Evolutionary conservation across 371 early-diverging fungal species (phyloP).

Genomic region (Rhizoclosmatium hyalinum): DNA sequence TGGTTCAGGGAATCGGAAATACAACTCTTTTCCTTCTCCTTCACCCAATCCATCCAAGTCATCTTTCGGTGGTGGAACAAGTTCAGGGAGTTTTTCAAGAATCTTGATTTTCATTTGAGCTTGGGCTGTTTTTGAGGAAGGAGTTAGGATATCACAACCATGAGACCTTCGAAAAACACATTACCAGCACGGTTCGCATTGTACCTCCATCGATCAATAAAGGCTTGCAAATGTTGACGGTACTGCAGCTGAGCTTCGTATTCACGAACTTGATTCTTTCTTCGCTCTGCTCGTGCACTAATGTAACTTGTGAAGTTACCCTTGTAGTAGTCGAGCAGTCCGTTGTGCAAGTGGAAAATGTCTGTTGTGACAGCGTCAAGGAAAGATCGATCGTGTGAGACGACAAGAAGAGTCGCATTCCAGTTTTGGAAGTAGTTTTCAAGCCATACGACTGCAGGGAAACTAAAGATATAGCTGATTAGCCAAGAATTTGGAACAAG

Average conservation of each 20-base stretch:
- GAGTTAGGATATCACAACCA: background rate
- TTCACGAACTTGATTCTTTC: slow-evolving; percentile 86
- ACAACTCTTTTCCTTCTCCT: slow-evolving; percentile 73
- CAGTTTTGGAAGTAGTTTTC: slow-evolving; percentile 91
- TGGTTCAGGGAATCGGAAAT: slow-evolving; percentile 92
- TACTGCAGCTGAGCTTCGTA: slow-evolving; percentile 94
- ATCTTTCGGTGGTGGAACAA: slow-evolving; percentile 78
- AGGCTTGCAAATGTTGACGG: slow-evolving; percentile 86
- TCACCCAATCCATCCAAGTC: slow-evolving; percentile 70
- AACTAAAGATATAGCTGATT: slow-evolving; percentile 40
- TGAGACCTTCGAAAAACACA: background rate
- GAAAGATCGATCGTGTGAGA: slow-evolving; percentile 98
- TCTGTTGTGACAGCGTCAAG: slow-evolving; percentile 96
- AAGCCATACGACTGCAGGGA: slow-evolving; percentile 96
- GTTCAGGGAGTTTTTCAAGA: slow-evolving; percentile 93
- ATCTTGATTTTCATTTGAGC: slow-evolving; percentile 98
- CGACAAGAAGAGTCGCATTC: slow-evolving; percentile 91
- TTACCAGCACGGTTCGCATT: slow-evolving; percentile 92
- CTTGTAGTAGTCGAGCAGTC: slow-evolving; percentile 90
- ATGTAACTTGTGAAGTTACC: slow-evolving; percentile 94
- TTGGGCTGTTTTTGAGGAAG: slow-evolving; percentile 66
- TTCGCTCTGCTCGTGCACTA: slow-evolving; percentile 87
- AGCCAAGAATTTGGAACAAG: background rate
- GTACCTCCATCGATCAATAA: slow-evolving; percentile 98
- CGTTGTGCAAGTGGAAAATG: slow-evolving; percentile 93